Percentiles rank a stretch among this genome's conserved stretches.
phyloP scores from a whole-genome alignment of 192 early-diverging fungal species.

The Rhizophagus prolifer region DNA sequence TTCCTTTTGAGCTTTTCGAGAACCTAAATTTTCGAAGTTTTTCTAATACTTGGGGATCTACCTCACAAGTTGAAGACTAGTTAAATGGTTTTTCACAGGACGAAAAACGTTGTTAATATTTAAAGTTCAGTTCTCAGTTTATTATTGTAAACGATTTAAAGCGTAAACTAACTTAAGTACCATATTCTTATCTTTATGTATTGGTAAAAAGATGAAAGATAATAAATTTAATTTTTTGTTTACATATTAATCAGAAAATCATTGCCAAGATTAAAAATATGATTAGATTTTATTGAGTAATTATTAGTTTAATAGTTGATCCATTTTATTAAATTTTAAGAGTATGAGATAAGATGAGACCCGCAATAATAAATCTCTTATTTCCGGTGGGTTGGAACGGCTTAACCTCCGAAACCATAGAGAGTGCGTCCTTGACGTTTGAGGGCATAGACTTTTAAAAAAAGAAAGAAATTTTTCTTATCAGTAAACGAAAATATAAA shows the following conservation, averaged over 20 bases:
- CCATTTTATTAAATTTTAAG: too few relatives aligned
- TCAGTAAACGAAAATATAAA: neutral
- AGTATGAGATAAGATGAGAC: neutral
- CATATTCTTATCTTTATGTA: too few relatives aligned
- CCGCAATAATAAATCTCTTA: neutral
- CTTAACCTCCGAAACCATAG: conserved; percentile 65
- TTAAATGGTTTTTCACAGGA: neutral
- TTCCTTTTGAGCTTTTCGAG: conserved; percentile 48
- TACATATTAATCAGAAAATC: too few relatives aligned
- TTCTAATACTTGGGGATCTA: conserved; percentile 45
- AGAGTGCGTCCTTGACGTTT: conserved; percentile 98
- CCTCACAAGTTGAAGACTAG: conserved; percentile 48
- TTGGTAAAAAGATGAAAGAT: too few relatives aligned
- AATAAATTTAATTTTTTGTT: too few relatives aligned
- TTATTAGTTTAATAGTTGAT: too few relatives aligned
- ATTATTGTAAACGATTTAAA: too few relatives aligned
- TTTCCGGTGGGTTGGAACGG: neutral
- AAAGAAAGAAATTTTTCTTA: neutral
- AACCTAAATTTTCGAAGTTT: conserved; percentile 56
- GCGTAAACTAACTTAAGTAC: too few relatives aligned
- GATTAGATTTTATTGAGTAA: too few relatives aligned
- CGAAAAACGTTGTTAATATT: too few relatives aligned
- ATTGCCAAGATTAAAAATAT: too few relatives aligned
- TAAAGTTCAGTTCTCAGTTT: too few relatives aligned
- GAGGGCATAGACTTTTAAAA: conserved; percentile 86